These are phyloP conservation scores for Puccinia hordei DNA, from an alignment of 1,284 basidiomycete species.

Conservation along the genomic window DNA sequence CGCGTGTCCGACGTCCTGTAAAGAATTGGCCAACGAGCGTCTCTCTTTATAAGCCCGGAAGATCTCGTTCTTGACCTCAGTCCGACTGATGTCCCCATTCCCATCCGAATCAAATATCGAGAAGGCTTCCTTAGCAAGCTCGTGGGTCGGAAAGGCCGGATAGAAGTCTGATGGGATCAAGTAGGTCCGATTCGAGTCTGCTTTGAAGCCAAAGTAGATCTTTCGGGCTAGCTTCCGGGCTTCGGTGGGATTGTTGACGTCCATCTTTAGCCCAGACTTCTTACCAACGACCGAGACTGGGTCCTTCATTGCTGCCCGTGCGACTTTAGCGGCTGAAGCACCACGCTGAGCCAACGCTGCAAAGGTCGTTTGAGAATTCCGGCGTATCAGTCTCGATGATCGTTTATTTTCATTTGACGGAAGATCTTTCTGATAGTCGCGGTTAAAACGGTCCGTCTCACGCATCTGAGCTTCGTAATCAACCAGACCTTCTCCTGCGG, in stretches of 20 bases:
- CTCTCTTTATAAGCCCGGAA: conserved; percentile 76
- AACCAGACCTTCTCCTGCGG: too few relatives aligned
- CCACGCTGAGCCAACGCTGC: conserved; percentile 48
- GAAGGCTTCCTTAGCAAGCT: conserved; percentile 52
- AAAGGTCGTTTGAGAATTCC: conserved; percentile 42
- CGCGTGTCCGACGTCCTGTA: conserved; percentile 68
- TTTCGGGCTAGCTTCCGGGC: conserved; percentile 68
- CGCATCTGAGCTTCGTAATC: conserved; percentile 17
- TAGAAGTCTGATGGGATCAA: conserved; percentile 71
- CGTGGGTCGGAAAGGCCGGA: conserved; percentile 58
- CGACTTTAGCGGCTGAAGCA: conserved; percentile 52
- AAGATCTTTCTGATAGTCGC: not conserved
- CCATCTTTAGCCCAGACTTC: conserved; percentile 56
- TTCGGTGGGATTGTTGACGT: conserved; percentile 57
- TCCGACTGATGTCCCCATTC: conserved; percentile 77
- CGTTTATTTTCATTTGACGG: not conserved
- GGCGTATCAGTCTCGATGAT: conserved; percentile 2
- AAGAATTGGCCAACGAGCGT: conserved; percentile 10
- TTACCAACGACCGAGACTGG: conserved; percentile 52
- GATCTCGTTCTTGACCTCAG: conserved; percentile 73
- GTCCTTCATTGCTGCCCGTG: conserved; percentile 53
- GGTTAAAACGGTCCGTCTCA: not conserved
- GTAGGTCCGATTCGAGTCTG: conserved; percentile 64
- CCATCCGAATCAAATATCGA: conserved; percentile 58
- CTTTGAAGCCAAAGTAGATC: conserved; percentile 69